These are phyloP conservation scores for Hortaea sp. DNA, from an alignment of 2,329 filamentous ascomycete genomes.

Conservation along the genomic window DNA sequence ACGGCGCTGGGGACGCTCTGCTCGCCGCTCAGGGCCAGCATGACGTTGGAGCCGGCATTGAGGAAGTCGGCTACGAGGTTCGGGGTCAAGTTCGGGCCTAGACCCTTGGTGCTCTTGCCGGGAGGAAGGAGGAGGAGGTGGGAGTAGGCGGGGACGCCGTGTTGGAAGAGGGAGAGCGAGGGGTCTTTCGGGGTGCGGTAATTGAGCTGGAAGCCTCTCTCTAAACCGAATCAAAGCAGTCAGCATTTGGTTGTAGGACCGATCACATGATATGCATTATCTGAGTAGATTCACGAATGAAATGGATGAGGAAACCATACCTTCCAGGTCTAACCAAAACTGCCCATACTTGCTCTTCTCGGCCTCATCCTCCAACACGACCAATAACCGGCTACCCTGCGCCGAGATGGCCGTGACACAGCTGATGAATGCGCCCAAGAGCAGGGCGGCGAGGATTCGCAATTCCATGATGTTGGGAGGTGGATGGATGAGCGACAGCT, in stretches of 20 bases:
- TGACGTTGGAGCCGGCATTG: slow-evolving; percentile 82
- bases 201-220: slow-evolving; percentile 67
- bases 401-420: slow-evolving; percentile 68
- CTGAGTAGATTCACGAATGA: no score
- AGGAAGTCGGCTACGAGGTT: slow-evolving; percentile 82
- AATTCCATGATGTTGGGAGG: slow-evolving; percentile 20
- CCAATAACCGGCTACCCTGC: slow-evolving; percentile 68
- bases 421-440: slow-evolving; percentile 56
- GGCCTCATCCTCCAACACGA: slow-evolving; percentile 70
- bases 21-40: slow-evolving; percentile 70
- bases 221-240: slow-evolving; percentile 36
- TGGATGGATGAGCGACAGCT: neutral
- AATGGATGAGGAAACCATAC: slow-evolving; percentile 37
- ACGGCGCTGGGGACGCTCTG: slow-evolving; percentile 61
- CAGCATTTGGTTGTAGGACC: neutral
- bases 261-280: neutral
- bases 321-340: slow-evolving; percentile 63
- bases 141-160: slow-evolving; percentile 83
- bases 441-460: slow-evolving; percentile 31
- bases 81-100: slow-evolving; percentile 80
- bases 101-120: slow-evolving; percentile 74
- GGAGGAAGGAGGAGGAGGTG: slow-evolving; percentile 75
- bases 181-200: slow-evolving; percentile 79
- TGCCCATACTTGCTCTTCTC: slow-evolving; percentile 77
- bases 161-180: slow-evolving; percentile 65